A percentile compares a stretch with the other conserved stretches of the same genome.
These are phyloP conservation scores for Leptographium lundbergii DNA, from an alignment of 2,329 filamentous ascomycete species.

Conservation along the genomic window DNA sequence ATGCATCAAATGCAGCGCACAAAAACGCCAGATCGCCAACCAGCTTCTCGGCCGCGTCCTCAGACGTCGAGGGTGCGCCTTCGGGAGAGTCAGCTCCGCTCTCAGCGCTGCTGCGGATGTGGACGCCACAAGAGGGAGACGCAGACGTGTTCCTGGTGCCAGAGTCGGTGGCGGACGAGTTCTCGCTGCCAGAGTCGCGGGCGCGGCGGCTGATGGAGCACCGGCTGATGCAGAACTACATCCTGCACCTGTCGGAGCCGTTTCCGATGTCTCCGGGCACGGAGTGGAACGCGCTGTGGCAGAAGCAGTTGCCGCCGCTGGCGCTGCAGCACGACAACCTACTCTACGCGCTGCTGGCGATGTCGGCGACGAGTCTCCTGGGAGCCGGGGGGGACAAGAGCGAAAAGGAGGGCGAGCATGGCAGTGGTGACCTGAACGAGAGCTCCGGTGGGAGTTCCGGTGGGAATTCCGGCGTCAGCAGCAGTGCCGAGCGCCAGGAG, in stretches of 20 bases:
- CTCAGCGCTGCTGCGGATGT: slow-evolving; percentile 6
- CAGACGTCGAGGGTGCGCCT: neutral
- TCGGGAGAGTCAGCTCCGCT: neutral
- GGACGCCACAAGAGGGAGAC: neutral
- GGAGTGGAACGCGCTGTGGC: slow-evolving; percentile 14
- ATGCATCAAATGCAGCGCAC: no score
- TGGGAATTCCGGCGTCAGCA: no score
- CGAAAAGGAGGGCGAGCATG: neutral
- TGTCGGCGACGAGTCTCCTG: slow-evolving; percentile 15
- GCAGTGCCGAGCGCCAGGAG: neutral
- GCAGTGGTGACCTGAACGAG: neutral
- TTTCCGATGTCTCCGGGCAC: slow-evolving; percentile 10
- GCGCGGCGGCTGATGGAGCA: slow-evolving; percentile 16
- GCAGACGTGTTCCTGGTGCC: neutral
- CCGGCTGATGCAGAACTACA: slow-evolving; percentile 17
- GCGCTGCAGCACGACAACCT: slow-evolving; percentile 15
- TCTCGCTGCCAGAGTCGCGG: slow-evolving; percentile 13
- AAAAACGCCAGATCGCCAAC: neutral
- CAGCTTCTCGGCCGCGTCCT: neutral
- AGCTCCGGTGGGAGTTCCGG: no score
- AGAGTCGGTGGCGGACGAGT: slow-evolving; percentile 4
- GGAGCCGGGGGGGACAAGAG: neutral
- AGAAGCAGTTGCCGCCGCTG: slow-evolving; percentile 11
- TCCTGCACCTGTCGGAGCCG: slow-evolving; percentile 9
- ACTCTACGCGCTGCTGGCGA: slow-evolving; percentile 13